A percentile compares a stretch with the other conserved stretches of the same genome.
Conservation (phyloP, 495 filamentous ascomycete species). For the Aspergillus steynii region DNA sequence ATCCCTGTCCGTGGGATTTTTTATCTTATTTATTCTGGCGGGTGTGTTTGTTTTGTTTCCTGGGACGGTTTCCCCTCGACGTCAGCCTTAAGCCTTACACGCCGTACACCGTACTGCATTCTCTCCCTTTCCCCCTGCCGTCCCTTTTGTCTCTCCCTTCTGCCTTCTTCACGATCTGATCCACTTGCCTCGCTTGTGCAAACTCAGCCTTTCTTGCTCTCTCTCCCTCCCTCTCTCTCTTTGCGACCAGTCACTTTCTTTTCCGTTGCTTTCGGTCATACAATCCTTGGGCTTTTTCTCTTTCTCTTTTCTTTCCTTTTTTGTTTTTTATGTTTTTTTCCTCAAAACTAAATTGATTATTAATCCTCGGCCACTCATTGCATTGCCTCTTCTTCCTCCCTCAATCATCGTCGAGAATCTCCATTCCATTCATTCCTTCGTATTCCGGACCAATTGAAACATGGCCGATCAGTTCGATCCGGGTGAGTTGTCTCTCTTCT, state of each 20-base stretch:
- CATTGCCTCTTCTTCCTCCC: conserved; percentile 1
- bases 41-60: too few relatives aligned
- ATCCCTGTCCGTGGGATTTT: too few relatives aligned
- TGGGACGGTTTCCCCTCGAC: too few relatives aligned
- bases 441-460: neutral
- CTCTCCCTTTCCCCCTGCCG: too few relatives aligned
- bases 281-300: neutral
- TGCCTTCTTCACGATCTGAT: too few relatives aligned
- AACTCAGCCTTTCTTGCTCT: too few relatives aligned
- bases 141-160: neutral
- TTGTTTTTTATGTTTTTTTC: neutral
- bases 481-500: neutral
- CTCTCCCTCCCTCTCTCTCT: neutral
- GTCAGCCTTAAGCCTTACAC: too few relatives aligned
- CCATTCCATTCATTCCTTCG: neutral
- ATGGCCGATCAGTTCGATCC: neutral
- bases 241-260: neutral
- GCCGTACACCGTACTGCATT: too few relatives aligned
- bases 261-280: neutral
- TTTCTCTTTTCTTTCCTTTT: conserved; percentile 1
- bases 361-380: conserved; percentile 1
- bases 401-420: neutral
- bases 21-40: too few relatives aligned
- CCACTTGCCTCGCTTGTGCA: too few relatives aligned
- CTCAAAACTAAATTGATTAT: neutral